These are phyloP conservation scores for Gynandropsis gynandra DNA, from an alignment of 345 rosid species.

Conservation along the genomic window DNA sequence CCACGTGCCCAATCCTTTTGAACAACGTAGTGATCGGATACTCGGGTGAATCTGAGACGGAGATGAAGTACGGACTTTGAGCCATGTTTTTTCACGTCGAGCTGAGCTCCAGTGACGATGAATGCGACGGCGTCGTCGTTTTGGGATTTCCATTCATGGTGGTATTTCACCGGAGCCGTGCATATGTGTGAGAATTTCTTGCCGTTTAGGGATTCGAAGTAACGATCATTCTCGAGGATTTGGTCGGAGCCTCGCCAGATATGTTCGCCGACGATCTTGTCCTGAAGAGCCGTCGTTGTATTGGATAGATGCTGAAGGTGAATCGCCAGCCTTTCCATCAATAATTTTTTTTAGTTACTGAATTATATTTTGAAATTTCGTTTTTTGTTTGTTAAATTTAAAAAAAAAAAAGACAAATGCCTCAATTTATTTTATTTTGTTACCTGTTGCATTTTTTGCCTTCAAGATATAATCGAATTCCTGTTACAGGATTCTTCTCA, in stretches of 20 bases:
- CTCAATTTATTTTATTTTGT: neutral
- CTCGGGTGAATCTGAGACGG: slow-evolving; percentile 55
- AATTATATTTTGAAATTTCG: slow-evolving; percentile 5
- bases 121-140: slow-evolving; percentile 34
- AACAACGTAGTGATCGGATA: slow-evolving; percentile 33
- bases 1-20: slow-evolving; percentile 58
- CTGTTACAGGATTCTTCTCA: slow-evolving; percentile 60
- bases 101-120: slow-evolving; percentile 90
- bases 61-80: slow-evolving; percentile 72
- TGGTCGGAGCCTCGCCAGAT: slow-evolving; percentile 69
- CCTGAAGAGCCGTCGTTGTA: slow-evolving; percentile 40
- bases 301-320: slow-evolving; percentile 69
- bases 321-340: slow-evolving; percentile 49
- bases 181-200: slow-evolving; percentile 66
- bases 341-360: neutral
- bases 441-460: slow-evolving; percentile 93
- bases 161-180: slow-evolving; percentile 61
- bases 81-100: slow-evolving; percentile 58
- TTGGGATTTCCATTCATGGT: slow-evolving; percentile 40
- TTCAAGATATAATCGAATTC: slow-evolving; percentile 78
- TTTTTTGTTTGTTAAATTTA: no score
- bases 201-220: slow-evolving; percentile 48
- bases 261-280: slow-evolving; percentile 42
- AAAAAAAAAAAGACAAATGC: no score
- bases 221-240: slow-evolving; percentile 24